Evolutionary conservation across 805 yeast genomes (phyloP), one percentile per base, ranked within the genome.

Genomic region (Schizosaccharomyces lindneri): DNA sequence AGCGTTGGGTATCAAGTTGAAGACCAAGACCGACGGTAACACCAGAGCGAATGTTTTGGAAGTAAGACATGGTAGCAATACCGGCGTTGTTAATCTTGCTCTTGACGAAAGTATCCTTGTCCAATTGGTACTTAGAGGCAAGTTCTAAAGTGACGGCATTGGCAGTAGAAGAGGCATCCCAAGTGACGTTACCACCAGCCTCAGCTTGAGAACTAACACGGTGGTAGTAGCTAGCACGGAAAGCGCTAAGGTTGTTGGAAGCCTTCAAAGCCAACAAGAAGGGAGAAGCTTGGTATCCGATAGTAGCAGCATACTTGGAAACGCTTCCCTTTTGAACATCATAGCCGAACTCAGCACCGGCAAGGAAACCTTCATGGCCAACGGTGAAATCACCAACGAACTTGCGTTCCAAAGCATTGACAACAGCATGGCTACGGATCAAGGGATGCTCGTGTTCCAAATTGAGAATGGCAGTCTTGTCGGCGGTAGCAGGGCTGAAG

Each of bases 81-180:
- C 98, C 97, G 67, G 90, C 83, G 78, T 90, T 95, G 71, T 95
- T 89, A 70, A 93, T 81, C 82, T 89, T 90, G 69, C 95, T 97
- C 83, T 93, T 93, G 74, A 93, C 85, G 72, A 86, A 89, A 66
- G 96, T 83, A 66, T 90, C 73, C 63, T 79, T 73, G 79, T 93
- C 98, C 72, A 94, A 82, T 68, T 78, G 76, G 82, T 90, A 90
- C 81, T 87, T 90, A 74, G 96, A 82, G 69, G 96, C 97, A 67
- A 89, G 85, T 80, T 93, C 98, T 70, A 93, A 82, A 71, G 84
- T 87, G 69, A 89, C 96, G 71, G 81, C 83, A 73, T 83, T 69
- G 51, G 85, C 79, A 67, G 88, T 81, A 61, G 84, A 74, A 74
- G 81, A 79, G 65, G 95, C 82, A 78, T 88, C 95, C 82, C 90